Percentiles rank a stretch among this genome's conserved stretches.
phyloP scores from a whole-genome alignment of 495 filamentous ascomycete genomes.

The Aspergillus hancockii region DNA sequence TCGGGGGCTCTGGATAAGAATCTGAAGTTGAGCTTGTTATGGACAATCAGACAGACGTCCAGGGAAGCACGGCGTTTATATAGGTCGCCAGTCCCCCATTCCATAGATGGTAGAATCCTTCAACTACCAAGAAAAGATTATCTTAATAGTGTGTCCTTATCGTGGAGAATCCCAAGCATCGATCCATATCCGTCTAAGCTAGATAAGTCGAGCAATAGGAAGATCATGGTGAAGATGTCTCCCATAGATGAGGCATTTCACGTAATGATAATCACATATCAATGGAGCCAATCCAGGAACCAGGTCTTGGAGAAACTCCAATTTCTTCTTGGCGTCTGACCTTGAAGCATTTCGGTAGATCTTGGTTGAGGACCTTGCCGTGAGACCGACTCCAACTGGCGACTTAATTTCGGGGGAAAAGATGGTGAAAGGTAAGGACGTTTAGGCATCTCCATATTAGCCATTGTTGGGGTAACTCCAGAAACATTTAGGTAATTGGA shows the following conservation, averaged over 20 bases:
- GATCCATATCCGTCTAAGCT: not conserved
- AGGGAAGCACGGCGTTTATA: not conserved
- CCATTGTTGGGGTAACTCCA: not conserved
- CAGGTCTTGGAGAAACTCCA: conserved; percentile 2
- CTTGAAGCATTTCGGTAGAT: not conserved
- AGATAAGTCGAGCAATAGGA: not conserved
- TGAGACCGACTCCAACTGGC: not conserved
- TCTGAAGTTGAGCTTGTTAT: not conserved
- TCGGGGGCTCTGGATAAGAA: not conserved
- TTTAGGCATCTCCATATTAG: not conserved
- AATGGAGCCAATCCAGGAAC: conserved; percentile 1
- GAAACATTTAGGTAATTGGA: conserved; percentile 1
- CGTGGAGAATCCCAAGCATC: not conserved
- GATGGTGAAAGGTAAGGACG: not conserved
- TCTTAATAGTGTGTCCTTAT: not conserved
- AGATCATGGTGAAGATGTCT: not conserved
- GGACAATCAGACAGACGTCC: not conserved
- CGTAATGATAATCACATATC: conserved; percentile 3
- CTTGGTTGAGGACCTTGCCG: not conserved
- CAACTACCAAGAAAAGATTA: not conserved
- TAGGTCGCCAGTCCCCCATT: not conserved
- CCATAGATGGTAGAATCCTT: not conserved
- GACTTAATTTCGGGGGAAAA: not conserved
- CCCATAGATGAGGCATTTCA: conserved; percentile 1
- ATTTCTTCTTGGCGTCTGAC: not conserved